Evolutionary conservation across 345 rosid species (phyloP).

Genomic region (Eucalyptus microcorys): DNA sequence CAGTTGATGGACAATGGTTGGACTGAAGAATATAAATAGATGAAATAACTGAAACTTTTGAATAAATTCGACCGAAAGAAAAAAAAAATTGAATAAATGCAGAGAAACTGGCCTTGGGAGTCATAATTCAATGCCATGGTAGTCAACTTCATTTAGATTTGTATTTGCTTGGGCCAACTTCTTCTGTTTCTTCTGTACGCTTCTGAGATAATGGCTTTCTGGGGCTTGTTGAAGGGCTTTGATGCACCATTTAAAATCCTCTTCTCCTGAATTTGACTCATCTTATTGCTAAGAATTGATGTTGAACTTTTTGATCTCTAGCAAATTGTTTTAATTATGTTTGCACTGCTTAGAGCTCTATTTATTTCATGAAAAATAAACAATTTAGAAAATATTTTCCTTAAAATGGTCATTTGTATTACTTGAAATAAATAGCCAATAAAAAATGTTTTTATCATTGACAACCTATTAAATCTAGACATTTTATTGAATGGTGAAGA

Average conservation of each 20-base stretch:
- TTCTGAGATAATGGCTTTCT: neutral
- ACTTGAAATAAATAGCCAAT: too few species aligned
- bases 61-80: neutral
- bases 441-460: too few species aligned
- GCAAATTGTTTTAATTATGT: too few species aligned
- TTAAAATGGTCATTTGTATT: too few species aligned
- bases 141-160: neutral
- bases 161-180: neutral
- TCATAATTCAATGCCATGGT: neutral
- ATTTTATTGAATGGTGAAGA: too few species aligned
- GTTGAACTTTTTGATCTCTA: neutral
- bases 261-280: neutral
- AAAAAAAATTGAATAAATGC: neutral
- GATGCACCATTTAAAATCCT: neutral
- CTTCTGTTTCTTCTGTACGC: neutral
- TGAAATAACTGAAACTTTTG: neutral
- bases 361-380: too few species aligned
- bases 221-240: neutral
- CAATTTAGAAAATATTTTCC: rapidly evolving
- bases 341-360: too few species aligned
- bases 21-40: neutral
- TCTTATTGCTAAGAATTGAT: neutral
- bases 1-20: neutral
- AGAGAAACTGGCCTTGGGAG: neutral
- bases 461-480: too few species aligned